Base-by-base conservation (phyloP, 2,329 filamentous ascomycete genomes). In the Arthroderma sp. region DNA sequence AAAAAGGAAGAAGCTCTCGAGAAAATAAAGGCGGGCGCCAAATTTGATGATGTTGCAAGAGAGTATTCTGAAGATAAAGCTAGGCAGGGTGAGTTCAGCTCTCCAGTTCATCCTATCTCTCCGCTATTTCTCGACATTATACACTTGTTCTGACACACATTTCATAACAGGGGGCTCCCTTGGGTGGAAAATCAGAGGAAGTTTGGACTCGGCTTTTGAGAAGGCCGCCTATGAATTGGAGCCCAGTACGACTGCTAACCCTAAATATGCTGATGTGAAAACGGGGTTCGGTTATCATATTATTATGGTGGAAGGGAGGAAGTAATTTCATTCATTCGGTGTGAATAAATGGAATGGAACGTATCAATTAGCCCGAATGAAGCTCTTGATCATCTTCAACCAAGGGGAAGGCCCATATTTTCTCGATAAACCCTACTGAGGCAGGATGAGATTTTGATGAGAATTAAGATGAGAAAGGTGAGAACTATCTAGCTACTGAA, bases 21-120 rank as follows among this genome's bases (percentile, higher is more conserved):
- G 50, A 79, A 80, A 54, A 57, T 82, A 10, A 68, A 71, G 38
- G 69, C 70, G 28, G 78, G 78, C 4, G 64, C 63, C 8, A 80
- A 80, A 53, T 82, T 81, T 53, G 77, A 81, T 54, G 77, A 80
- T 9, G 77, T 82, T 1, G 78, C 77, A 10, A 60, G 74, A 41
- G 77, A 80, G 51, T 78, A 74, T 56, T 78, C 74, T 2, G 78
- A 81, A 60, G 78, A 81, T 57, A 81, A 82, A 58, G 78, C 77
- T 15, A 59, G 77, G 50, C 72, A 77, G 58, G 73, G 68, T 69
- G 57, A 36, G 55, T 39, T 46, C 11, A 48, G 47, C 6, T n/a
- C 29, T 4, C 15, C 39, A 7, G 5, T 43, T n/a, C n/a, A n/a
- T n/a, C n/a, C n/a, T 29, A 37, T 15, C 29, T 27, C 32, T 29